Evolutionary conservation across 345 rosid species (phyloP), one percentile per base, ranked within the genome.

Genomic region (Excoecaria agallocha): DNA sequence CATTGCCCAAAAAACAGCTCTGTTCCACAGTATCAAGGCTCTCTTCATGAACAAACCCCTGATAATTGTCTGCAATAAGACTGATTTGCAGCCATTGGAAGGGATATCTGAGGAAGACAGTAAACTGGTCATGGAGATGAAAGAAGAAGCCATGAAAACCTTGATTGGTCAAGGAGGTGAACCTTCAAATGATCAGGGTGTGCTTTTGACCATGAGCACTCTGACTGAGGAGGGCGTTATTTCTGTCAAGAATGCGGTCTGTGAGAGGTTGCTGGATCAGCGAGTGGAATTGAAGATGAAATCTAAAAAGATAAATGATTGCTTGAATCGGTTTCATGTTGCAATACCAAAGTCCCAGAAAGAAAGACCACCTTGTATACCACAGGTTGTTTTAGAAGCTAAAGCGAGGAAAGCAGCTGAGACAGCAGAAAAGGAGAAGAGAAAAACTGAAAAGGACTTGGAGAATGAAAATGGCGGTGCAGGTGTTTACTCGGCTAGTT

Each of bases 401-500:
- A 87, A 62, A 73, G 94, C 89, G 12, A 85, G 79, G 78, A 70
- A 94, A 77, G 91, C 91, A 50, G 88, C 83, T 55, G 67, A 39
- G 68, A 68, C 62, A 9, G 80, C 75, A 37, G 87, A 75, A 61
- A 78, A 69, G 79, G 97, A 83, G 83, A 88, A 82, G 82, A 83
- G 88, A 58, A 92, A 88, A 75, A 86, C 88, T 41, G 88, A 87
- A 77, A 92, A 85, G 84, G 96, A 94, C 68, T 80, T 94, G 87
- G 98, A 94, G 82, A 77, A 94, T 55, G 97, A 94, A 76, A 94
- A 92, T 65, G 98, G 98, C 45, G 96, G 98, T 61, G 97, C 96
- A 60, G 97, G 98, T 65, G 97, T 92, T 41, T 94, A 94, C 74
- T 92, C 98, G 73, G 94, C 94, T 71, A 89, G 87, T 77, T 85